A percentile compares a stretch with the other conserved stretches of the same genome.
These are phyloP conservation scores for Polyporus arcularius DNA, from an alignment of 768 basidiomycete species.

Conservation along the genomic window DNA sequence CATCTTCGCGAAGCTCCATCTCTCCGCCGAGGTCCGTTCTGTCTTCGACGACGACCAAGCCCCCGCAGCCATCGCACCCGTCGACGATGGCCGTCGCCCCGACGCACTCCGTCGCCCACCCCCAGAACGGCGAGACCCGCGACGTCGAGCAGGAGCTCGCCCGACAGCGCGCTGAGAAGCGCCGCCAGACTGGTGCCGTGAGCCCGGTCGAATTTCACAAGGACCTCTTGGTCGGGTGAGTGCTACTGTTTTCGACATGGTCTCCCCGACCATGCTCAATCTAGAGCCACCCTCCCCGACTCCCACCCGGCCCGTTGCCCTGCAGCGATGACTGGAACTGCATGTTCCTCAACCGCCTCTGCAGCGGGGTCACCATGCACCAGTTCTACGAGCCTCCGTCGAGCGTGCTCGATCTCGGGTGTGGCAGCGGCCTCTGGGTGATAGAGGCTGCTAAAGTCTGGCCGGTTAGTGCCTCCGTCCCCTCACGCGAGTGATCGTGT, in stretches of 20 bases:
- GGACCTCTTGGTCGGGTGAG: slow-evolving; percentile 57
- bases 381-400: slow-evolving; percentile 52
- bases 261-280: background rate
- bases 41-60: too few relatives aligned
- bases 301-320: background rate
- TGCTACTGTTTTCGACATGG: slow-evolving; percentile 13
- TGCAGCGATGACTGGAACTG: slow-evolving; percentile 72
- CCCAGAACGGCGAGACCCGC: slow-evolving; percentile 27
- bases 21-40: background rate
- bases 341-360: slow-evolving; percentile 56
- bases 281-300: slow-evolving; percentile 8
- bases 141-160: slow-evolving; percentile 50
- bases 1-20: background rate
- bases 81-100: slow-evolving; percentile 10
- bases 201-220: slow-evolving; percentile 50
- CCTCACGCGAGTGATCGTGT: background rate
- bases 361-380: slow-evolving; percentile 54
- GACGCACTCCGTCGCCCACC: background rate
- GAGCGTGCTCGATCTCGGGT: slow-evolving; percentile 67
- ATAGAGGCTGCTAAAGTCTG: slow-evolving; percentile 68
- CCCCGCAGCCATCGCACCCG: background rate
- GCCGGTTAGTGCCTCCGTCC: slow-evolving; percentile 45
- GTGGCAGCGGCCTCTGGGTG: slow-evolving; percentile 71
- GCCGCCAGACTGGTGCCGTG: slow-evolving; percentile 17
- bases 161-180: slow-evolving; percentile 34